Base-by-base conservation (phyloP, 2,329 filamentous ascomycete genomes). In the Venturia carpophila region DNA sequence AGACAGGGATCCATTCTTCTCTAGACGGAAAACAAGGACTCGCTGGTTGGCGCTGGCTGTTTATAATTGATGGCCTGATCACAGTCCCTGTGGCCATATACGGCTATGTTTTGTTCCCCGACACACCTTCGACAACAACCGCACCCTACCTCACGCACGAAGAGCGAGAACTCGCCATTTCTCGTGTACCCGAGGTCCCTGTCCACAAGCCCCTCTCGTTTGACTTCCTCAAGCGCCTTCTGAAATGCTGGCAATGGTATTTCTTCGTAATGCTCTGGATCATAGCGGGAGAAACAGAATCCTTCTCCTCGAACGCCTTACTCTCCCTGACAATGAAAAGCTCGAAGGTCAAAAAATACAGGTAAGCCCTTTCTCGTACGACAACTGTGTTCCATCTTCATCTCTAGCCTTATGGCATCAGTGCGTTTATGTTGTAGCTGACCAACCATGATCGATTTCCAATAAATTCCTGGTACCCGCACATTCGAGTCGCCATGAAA, bases 271-370 rank as follows among this genome's bases (percentile, higher is more conserved):
- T 84, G 5, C 81, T 89, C 0, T 89, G 87, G 86, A 82, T 88
- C 68, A 84, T 91, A 49, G 87, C 87, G 0, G 86, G 87, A 39
- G 86, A 90, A 71, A 87, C 85, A 0, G 88, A 91, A 72, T 88
- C 85, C 0, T 90, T 90, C 73, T 84, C 82, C 63, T 80, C 82
- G 24, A 90, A 91, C 72, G 78, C 83, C 0, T 77, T 90, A 1
- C 70, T 84, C 0, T 75, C 78, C 0, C 68, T 84, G 0, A 83
- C 82, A 67, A 78, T 83, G 77, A 79, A 80, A 66, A 71, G 75
- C 0, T 76, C 80, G 64, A 77, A 78, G 0, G 78, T 74, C 0
- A 76, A 74, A 1, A 73, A 74, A 21, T 83, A 82, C 68, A 58
- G 52, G 52, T 58, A 17, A 34, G 52, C 10, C 30, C 52, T 19